These are phyloP conservation scores for Annulohypoxylon truncatum DNA, from an alignment of 2,329 filamentous ascomycete genomes.

Conservation along the genomic window DNA sequence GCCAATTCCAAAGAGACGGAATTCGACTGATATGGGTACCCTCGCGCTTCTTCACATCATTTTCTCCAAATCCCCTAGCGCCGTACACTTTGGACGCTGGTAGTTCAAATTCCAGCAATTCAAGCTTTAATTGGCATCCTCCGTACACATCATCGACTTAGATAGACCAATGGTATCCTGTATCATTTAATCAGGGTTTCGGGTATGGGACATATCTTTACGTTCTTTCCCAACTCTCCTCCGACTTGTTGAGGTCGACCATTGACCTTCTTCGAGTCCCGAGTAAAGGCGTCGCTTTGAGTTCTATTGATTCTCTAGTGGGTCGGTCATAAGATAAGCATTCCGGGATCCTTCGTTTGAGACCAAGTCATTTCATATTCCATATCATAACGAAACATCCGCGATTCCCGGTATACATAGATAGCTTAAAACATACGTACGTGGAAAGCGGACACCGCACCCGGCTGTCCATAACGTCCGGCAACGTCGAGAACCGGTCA, in stretches of 20 bases:
- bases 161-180: conserved; percentile 18
- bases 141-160: conserved; percentile 13
- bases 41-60: conserved; percentile 24
- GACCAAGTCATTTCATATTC: not conserved
- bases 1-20: conserved; percentile 30
- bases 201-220: conserved; percentile 19
- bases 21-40: conserved; percentile 26
- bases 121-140: conserved; percentile 23
- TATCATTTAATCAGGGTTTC: conserved; percentile 19
- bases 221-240: conserved; percentile 9
- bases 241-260: conserved; percentile 15
- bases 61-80: conserved; percentile 16
- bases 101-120: conserved; percentile 6
- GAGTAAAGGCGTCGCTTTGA: not conserved
- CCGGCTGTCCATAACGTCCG: not conserved
- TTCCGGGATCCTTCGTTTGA: conserved; percentile 13
- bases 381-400: not conserved
- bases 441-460: not conserved
- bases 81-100: conserved; percentile 15
- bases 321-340: not conserved
- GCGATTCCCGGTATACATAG: not conserved
- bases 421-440: not conserved
- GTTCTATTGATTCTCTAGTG: not conserved
- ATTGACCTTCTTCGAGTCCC: conserved; percentile 4
- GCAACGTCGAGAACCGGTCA: not conserved